A percentile compares a stretch with the other conserved stretches of the same genome.
Evolutionary conservation across 371 early-diverging fungal genomes (phyloP).

Genomic region (Mortierella sp.): DNA sequence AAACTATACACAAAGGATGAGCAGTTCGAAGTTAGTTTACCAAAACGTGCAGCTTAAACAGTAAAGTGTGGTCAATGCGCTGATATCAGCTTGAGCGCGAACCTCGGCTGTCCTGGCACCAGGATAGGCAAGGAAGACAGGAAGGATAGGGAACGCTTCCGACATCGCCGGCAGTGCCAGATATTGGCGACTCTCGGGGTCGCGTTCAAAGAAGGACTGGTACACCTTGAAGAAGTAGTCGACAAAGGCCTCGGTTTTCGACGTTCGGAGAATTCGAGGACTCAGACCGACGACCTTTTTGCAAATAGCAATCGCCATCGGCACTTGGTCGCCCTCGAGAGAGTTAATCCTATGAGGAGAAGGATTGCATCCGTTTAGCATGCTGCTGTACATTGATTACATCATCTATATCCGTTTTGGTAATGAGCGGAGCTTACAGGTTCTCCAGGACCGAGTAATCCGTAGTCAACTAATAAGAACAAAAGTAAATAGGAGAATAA

Average conservation of each 20-base stretch:
- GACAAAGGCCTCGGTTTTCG: conserved; percentile 52
- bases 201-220: conserved; percentile 54
- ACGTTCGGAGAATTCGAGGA: conserved; percentile 60
- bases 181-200: conserved; percentile 35
- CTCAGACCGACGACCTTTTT: conserved; percentile 63
- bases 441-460: conserved; percentile 52
- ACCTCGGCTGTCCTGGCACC: conserved; percentile 41
- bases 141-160: conserved; percentile 49
- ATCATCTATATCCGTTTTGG: not conserved
- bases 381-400: not conserved
- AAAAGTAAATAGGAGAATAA: not conserved
- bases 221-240: conserved; percentile 44
- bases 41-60: not conserved
- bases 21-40: too few relatives aligned
- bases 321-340: conserved; percentile 39
- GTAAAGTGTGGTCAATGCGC: too few relatives aligned
- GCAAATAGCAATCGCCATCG: conserved; percentile 57
- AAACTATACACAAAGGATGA: conserved; percentile 18
- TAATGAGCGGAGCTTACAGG: conserved; percentile 55
- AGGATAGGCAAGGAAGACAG: conserved; percentile 40
- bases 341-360: conserved; percentile 44
- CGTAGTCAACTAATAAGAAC: conserved; percentile 46
- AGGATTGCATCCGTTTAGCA: not conserved
- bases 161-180: conserved; percentile 45
- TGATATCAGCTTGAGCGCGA: not conserved